Base-by-base conservation (phyloP, 2,329 filamentous ascomycete genomes). In the Alternaria atra region DNA sequence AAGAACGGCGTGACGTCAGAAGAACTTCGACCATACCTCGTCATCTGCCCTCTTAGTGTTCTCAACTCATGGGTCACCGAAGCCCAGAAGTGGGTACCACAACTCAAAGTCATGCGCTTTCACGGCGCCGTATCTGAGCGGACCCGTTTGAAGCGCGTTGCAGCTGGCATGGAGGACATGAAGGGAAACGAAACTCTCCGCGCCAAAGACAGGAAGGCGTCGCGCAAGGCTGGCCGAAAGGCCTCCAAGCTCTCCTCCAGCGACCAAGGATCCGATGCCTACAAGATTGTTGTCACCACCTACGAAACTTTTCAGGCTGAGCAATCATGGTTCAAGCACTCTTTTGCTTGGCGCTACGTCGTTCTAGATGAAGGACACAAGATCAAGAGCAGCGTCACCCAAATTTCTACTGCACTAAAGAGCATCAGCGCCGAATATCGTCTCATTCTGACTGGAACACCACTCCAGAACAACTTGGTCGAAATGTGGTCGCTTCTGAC, bases 281-380 rank as follows among this genome's bases (percentile, higher is more conserved):
- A 78, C 65, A 81, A 82, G 68, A 75, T 99, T 58, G 84, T 99
- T 6, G 86, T 99, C 60, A 99, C 95, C 0, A 99, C 95, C 0
- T 99, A 99, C 81, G 95, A 99, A 77, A 97, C 97, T 78, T 96
- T 99, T 80, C 97, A 97, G 84, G 97, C 97, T 80, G 95, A 99
- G 75, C 89, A 94, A 35, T 92, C 93, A 0, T 86, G 98, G 73
- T 85, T 99, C 39, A 96, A 92, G 84, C 97, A 97, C 83, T 93
- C 83, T 0, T 87, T 99, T 79, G 96, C 97, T 80, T 99, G 95
- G 95, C 91, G 97, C 71, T 96, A 99, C 81, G 97, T 98, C 91
- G 97, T 99, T 69, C 94, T 99, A 64, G 95, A 99, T 72, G 95
- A 99, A 84, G 95, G 95, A 80, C 95, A 99, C 80, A 93, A 94